Evolutionary conservation across 2,329 filamentous ascomycete genomes (phyloP), one percentile per base, ranked within the genome.

Genomic region (Dendryphion nanum): DNA sequence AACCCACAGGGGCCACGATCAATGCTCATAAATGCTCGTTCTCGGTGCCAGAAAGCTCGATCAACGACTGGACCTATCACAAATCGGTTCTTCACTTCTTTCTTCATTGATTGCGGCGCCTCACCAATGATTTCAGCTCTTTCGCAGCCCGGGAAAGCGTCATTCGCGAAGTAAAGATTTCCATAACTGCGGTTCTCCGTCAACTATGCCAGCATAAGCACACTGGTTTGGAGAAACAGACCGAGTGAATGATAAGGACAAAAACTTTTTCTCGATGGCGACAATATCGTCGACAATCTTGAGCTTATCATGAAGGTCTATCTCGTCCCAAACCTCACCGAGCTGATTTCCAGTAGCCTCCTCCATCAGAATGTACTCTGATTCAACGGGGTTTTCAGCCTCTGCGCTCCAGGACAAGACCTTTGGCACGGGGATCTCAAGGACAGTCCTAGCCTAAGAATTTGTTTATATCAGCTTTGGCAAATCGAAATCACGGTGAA

Each of bases 1-100:
- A 32, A 35, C 62, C 40, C 50, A 70, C 66, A 71, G 32, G 66
- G 68, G n/a, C 69, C 67, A 30, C 64, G 56, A 46, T 69, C 61
- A 37, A 67, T 55, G 19, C 45, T 23, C 54, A 67, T 64, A 6
- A 28, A 41, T 29, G 55, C 51, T 30, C 64, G 57, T 45, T 67
- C 53, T 38, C 55, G 55, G 5, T 51, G 51, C 68, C 61, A 70
- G 44, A 66, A 66, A 13, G 42, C 46, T 35, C 45, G 53, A 15
- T 60, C 51, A 13, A 58, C 58, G 20, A 64, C 57, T 41, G 67
- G 67, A 3, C 66, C 65, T 40, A 71, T 66, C 18, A 44, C 52
- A 37, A 68, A 71, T 29, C 48, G 58, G 24, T 52, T 45, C 37
- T 42, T 44, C 14, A 63, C 55, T 30, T 49, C 43, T 41, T 50